Base-by-base conservation (phyloP, 176 grass and related monocot species). In the Bothriochloa decipiens region DNA sequence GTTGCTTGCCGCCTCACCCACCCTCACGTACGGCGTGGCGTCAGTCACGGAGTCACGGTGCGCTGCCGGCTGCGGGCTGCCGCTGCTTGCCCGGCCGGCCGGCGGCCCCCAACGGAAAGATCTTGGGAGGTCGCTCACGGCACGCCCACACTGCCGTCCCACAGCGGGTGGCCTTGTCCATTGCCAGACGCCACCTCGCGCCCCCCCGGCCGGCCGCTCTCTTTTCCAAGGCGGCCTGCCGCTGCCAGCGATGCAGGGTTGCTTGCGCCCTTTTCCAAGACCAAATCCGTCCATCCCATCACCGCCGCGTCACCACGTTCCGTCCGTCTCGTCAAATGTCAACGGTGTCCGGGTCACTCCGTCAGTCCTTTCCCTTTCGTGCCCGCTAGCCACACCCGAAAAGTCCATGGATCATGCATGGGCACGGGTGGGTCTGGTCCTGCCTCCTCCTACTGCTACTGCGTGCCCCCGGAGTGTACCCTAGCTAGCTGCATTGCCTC, bases 201-300 rank as follows among this genome's bases (percentile, higher is more conserved):
- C 50, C 1, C 13, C n/a, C n/a, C n/a, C n/a, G n/a, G 5, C 50
- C 6, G 50, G 17, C 17, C 17, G 50, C n/a, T 45, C 40, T 43
- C 69, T 72, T 72, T 72, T 72, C 69, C 69, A 71, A 71, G 60
- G 42, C 67, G 4, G 47, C 13, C 47, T 50, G 47, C 47, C 47
- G 2, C 45, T 49, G 46, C 46, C 3, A 12, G 42, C 10, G 13
- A 13, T 50, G 47, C 47, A 2, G 14, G 47, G 47, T 47, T 47
- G 47, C 15, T 50, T 16, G 47, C 45, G 37, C 63, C 78, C 35
- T 79, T 86, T 86, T 17, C 74, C 88, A 86, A 78, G 84, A 86
- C 67, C 88, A 47, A 25, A 82, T 71, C 50, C 53, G 62, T 83
- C 77, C 20, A 27, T 83, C 86, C 9, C 20, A 55, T 55, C 61